These are phyloP conservation scores for Diplodia seriata DNA, from an alignment of 2,329 filamentous ascomycete genomes.

Conservation along the genomic window DNA sequence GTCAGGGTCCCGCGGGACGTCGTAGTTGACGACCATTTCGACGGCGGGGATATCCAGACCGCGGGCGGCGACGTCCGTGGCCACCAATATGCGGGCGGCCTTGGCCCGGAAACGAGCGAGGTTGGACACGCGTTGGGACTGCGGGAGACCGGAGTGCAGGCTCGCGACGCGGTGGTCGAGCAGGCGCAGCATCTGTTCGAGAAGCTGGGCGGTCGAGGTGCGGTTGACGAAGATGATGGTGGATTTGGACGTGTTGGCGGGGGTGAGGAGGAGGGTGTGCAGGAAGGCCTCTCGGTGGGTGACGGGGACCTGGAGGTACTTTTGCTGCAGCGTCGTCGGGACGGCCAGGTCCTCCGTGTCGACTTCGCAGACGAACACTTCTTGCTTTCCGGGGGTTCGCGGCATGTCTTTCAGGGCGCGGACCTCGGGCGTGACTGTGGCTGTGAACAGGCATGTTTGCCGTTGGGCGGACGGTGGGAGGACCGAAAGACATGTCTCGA, in stretches of 20 bases:
- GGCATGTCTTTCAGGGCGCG: conserved; percentile 82
- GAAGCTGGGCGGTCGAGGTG: conserved; percentile 83
- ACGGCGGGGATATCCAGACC: conserved; percentile 96
- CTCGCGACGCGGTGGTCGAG: conserved; percentile 90
- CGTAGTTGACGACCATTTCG: conserved; percentile 89
- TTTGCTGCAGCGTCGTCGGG: conserved; percentile 80
- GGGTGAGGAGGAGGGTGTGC: conserved; percentile 84
- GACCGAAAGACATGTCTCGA: conserved; percentile 84
- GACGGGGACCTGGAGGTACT: conserved; percentile 85
- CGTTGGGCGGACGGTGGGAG: conserved; percentile 78
- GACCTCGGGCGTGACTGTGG: conserved; percentile 92
- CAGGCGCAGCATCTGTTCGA: conserved; percentile 85
- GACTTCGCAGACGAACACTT: conserved; percentile 88
- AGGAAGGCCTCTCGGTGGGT: conserved; percentile 95
- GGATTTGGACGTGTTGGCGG: conserved; percentile 74
- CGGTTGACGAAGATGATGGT: conserved; percentile 95
- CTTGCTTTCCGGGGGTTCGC: conserved; percentile 70
- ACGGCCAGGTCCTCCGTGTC: conserved; percentile 76
- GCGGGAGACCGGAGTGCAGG: conserved; percentile 84
- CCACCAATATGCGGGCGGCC: conserved; percentile 87
- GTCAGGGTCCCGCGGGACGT: conserved; percentile 93
- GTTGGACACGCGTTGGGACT: conserved; percentile 84
- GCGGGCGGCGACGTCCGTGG: conserved; percentile 92
- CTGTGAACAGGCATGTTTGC: conserved; percentile 96
- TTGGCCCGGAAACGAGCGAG: conserved; percentile 88